phyloP scores from a whole-genome alignment of 352 stramenopile genomes.

The Peronospora belbahrii region DNA sequence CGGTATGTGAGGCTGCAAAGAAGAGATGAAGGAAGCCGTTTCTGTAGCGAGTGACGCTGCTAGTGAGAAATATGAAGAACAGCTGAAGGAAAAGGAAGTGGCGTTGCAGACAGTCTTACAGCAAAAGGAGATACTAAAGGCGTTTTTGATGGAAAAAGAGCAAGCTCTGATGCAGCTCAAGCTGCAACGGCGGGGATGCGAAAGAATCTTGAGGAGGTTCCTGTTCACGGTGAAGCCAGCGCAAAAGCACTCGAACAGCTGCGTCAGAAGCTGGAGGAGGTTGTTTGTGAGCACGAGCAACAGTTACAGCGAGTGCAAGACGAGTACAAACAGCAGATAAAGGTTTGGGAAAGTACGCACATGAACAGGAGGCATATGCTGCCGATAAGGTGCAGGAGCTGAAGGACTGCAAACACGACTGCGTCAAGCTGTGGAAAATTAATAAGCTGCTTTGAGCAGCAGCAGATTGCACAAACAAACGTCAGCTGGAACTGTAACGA shows the following conservation, averaged over 20 bases:
- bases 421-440: slow-evolving; percentile 63
- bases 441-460: slow-evolving; percentile 78
- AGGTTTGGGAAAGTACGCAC: slow-evolving; percentile 15
- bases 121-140: slow-evolving; percentile 19
- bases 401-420: slow-evolving; percentile 77
- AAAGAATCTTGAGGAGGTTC: slow-evolving; percentile 22
- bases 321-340: slow-evolving; percentile 12
- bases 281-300: slow-evolving; percentile 13
- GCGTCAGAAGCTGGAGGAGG: slow-evolving; percentile 14
- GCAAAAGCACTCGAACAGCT: slow-evolving; percentile 13
- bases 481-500: slow-evolving; percentile 48
- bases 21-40: slow-evolving; percentile 28
- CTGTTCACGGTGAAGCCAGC: slow-evolving; percentile 14
- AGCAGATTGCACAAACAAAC: slow-evolving; percentile 59
- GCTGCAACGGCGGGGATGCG: slow-evolving; percentile 7
- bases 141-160: slow-evolving; percentile 28
- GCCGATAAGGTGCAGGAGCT: slow-evolving; percentile 43
- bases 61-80: slow-evolving; percentile 20
- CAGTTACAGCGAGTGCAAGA: slow-evolving; percentile 14
- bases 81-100: slow-evolving; percentile 33
- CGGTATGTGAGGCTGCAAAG: slow-evolving; percentile 25
- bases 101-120: slow-evolving; percentile 10
- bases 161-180: slow-evolving; percentile 20
- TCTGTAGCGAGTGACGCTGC: slow-evolving; percentile 25
- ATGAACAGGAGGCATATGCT: slow-evolving; percentile 21